phyloP scores from a whole-genome alignment of 129 eudicot species.

The Tagetes erecta region DNA sequence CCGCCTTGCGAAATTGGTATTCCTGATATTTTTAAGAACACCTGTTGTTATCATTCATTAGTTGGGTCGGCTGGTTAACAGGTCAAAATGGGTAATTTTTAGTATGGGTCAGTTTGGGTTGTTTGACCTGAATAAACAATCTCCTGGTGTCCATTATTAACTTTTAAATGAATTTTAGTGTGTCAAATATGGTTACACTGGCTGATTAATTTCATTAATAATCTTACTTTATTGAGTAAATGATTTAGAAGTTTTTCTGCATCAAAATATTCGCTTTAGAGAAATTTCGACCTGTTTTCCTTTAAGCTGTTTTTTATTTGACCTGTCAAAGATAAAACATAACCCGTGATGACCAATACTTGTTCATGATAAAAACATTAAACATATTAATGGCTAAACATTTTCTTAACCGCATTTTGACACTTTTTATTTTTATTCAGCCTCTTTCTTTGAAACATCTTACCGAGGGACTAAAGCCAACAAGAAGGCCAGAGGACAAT shows the following conservation, averaged over 20 bases:
- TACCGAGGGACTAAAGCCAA: slow-evolving; percentile 72
- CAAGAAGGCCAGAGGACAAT: slow-evolving; percentile 57
- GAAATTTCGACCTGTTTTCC: neutral
- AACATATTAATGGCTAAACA: neutral
- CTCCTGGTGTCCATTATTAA: neutral
- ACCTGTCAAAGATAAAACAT: neutral
- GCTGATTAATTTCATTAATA: neutral
- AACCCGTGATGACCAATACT: neutral
- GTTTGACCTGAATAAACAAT: neutral
- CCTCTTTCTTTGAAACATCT: slow-evolving; percentile 87
- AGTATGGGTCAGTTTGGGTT: neutral
- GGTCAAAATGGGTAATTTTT: neutral
- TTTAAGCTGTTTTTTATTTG: neutral
- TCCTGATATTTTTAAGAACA: slow-evolving; percentile 4
- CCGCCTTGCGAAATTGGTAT: slow-evolving; percentile 95
- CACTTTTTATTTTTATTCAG: slow-evolving; percentile 43
- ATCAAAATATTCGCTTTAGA: neutral
- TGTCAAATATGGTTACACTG: neutral
- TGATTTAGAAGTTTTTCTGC: slow-evolving; percentile 10
- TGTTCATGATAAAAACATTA: neutral
- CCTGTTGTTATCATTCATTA: neutral
- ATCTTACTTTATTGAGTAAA: neutral
- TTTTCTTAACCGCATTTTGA: neutral
- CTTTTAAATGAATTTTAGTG: neutral
- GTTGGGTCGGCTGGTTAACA: neutral